These are phyloP conservation scores for Irpex rosettiformis DNA, from an alignment of 1,284 basidiomycete species.

Conservation along the genomic window DNA sequence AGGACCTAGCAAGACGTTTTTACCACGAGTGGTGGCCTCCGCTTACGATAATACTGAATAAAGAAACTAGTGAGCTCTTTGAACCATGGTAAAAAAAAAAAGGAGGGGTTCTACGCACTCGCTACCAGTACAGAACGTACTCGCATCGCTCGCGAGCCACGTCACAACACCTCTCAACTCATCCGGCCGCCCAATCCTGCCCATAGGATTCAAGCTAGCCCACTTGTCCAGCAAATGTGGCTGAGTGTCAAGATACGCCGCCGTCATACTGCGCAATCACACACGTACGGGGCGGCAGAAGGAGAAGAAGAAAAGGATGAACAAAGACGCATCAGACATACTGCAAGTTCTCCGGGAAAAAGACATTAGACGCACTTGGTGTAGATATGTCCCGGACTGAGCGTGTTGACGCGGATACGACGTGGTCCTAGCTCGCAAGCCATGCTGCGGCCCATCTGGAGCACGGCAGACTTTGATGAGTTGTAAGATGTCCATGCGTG, in stretches of 20 bases:
- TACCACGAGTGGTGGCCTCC: slow-evolving; percentile 74
- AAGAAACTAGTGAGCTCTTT: slow-evolving; percentile 6
- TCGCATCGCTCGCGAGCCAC: slow-evolving; percentile 80
- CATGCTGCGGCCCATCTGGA: slow-evolving; percentile 82
- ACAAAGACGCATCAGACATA: slow-evolving; percentile 1
- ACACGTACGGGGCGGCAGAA: too few relatives aligned
- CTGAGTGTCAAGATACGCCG: slow-evolving; percentile 68
- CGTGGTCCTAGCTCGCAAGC: slow-evolving; percentile 77
- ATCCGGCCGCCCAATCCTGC: slow-evolving; percentile 71
- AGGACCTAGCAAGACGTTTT: slow-evolving; percentile 10
- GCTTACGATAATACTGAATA: slow-evolving; percentile 59
- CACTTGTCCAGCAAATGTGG: slow-evolving; percentile 69
- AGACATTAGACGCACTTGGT: slow-evolving; percentile 49
- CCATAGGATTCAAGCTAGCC: slow-evolving; percentile 74
- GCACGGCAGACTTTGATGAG: slow-evolving; percentile 76
- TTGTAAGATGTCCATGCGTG: slow-evolving; percentile 81
- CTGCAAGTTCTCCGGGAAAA: not conserved
- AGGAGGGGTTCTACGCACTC: slow-evolving; percentile 47
- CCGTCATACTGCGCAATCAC: slow-evolving; percentile 66
- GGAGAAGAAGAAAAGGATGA: too few relatives aligned
- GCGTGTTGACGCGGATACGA: slow-evolving; percentile 72
- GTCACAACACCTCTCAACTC: slow-evolving; percentile 75
- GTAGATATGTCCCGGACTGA: slow-evolving; percentile 75
- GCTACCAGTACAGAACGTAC: slow-evolving; percentile 72
- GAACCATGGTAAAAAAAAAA: not conserved